A percentile compares a stretch with the other conserved stretches of the same genome.
Evolutionary conservation across 805 yeast species (phyloP).

Genomic region (Suhomyces canberraensis): DNA sequence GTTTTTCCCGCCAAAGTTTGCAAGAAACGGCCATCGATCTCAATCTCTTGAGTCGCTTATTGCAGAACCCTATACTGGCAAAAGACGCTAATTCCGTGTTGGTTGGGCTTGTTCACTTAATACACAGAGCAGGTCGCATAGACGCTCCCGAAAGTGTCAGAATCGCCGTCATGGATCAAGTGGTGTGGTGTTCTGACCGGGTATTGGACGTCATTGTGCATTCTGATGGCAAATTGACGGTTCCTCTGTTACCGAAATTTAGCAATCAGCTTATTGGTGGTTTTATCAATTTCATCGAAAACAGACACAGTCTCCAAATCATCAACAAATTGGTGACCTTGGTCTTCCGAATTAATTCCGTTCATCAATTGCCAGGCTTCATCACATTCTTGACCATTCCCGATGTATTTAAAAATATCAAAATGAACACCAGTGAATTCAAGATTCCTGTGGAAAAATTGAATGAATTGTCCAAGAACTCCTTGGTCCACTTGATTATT

Average conservation of each 20-base stretch:
- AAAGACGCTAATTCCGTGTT: background rate
- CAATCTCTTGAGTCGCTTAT: background rate
- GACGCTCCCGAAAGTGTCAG: background rate
- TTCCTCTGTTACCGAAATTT: background rate
- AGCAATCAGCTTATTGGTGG: background rate
- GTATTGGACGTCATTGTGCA: background rate
- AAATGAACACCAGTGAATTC: conserved; percentile 1
- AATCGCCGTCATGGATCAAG: background rate
- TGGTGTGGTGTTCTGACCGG: background rate
- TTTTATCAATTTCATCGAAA: background rate
- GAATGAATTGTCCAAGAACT: background rate
- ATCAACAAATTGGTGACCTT: background rate
- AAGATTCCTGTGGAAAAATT: background rate
- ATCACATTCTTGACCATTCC: conserved; percentile 13
- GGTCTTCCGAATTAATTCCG: background rate
- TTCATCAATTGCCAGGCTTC: background rate
- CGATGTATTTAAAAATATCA: conserved; percentile 2
- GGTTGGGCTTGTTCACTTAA: background rate
- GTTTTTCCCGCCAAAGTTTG: background rate
- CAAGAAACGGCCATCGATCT: background rate
- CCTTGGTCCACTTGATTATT: conserved; percentile 13
- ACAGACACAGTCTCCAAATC: background rate
- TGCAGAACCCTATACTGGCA: background rate
- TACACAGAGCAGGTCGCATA: background rate
- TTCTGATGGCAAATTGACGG: background rate